Conservation (phyloP, 768 basidiomycete genomes). For the Postia placenta region DNA sequence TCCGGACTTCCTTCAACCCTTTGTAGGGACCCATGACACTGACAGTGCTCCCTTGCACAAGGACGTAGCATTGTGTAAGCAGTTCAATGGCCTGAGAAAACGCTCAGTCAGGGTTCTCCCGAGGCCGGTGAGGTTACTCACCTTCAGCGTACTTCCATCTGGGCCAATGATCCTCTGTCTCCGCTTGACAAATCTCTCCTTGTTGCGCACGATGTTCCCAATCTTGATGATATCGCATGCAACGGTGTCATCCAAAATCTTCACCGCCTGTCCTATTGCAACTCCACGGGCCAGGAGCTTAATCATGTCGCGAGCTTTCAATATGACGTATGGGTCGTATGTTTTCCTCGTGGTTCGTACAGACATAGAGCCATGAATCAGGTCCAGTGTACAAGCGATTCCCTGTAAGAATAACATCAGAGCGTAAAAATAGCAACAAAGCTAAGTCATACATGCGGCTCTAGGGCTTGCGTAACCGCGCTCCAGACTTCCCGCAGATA, state of each 20-base stretch:
- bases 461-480: conserved; percentile 78
- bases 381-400: conserved; percentile 84
- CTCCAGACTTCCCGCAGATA: conserved; percentile 95
- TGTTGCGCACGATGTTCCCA: conserved; percentile 88
- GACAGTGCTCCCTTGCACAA: conserved; percentile 97
- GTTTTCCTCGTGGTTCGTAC: conserved; percentile 96
- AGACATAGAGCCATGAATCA: conserved; percentile 96
- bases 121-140: conserved; percentile 28
- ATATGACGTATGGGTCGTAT: conserved; percentile 91
- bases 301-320: conserved; percentile 94
- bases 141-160: conserved; percentile 95
- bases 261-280: conserved; percentile 75
- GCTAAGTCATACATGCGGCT: conserved; percentile 54
- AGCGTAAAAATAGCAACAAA: not conserved
- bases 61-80: conserved; percentile 91
- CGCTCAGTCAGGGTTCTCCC: not conserved
- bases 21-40: conserved; percentile 98
- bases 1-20: conserved; percentile 89
- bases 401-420: conserved; percentile 63
- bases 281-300: conserved; percentile 94
- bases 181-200: conserved; percentile 94
- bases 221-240: conserved; percentile 99
- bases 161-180: conserved; percentile 96
- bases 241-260: conserved; percentile 82
- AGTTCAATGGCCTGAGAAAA: conserved; percentile 86